Conservation (phyloP, 495 filamentous ascomycete genomes). For the Aspergillus sclerotioniger region DNA sequence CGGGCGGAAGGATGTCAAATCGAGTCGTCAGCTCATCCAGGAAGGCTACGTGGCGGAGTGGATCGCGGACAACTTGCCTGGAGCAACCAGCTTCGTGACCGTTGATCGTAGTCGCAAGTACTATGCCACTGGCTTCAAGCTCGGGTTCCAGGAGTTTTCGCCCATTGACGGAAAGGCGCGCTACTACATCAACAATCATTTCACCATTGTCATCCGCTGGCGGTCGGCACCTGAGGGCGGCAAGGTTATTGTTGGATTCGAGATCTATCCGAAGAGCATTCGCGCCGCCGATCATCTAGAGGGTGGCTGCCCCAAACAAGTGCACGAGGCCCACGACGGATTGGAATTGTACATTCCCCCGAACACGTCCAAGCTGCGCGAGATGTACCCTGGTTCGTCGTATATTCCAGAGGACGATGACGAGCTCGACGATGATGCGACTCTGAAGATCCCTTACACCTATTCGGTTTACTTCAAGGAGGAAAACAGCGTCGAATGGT, state of each 20-base stretch:
- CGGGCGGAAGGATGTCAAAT: slow-evolving; percentile 62
- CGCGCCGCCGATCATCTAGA: slow-evolving; percentile 57
- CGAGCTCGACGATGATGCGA: slow-evolving; percentile 65
- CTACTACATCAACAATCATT: slow-evolving; percentile 87
- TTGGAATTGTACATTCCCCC: slow-evolving; percentile 68
- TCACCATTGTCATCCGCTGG: slow-evolving; percentile 84
- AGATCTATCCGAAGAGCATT: slow-evolving; percentile 89
- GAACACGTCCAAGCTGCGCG: slow-evolving; percentile 55
- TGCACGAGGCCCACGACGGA: slow-evolving; percentile 58
- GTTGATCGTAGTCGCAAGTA: slow-evolving; percentile 86
- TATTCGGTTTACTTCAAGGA: slow-evolving; percentile 94
- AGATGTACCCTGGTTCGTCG: slow-evolving; percentile 58
- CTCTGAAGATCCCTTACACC: slow-evolving; percentile 78
- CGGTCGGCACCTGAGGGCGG: slow-evolving; percentile 70
- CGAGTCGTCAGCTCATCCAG: slow-evolving; percentile 70
- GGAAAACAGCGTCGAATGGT: slow-evolving; percentile 80
- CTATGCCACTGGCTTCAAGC: slow-evolving; percentile 93
- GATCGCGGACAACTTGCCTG: slow-evolving; percentile 95
- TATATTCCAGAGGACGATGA: slow-evolving; percentile 56
- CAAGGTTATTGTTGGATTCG: slow-evolving; percentile 87
- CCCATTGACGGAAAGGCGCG: slow-evolving; percentile 58
- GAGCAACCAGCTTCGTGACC: slow-evolving; percentile 89
- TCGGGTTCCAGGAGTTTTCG: slow-evolving; percentile 74
- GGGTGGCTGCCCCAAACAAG: slow-evolving; percentile 64
- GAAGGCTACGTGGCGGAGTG: slow-evolving; percentile 90